These are phyloP conservation scores for Blastobotrys aristatus DNA, from an alignment of 1,139 yeast genomes.

Conservation along the genomic window DNA sequence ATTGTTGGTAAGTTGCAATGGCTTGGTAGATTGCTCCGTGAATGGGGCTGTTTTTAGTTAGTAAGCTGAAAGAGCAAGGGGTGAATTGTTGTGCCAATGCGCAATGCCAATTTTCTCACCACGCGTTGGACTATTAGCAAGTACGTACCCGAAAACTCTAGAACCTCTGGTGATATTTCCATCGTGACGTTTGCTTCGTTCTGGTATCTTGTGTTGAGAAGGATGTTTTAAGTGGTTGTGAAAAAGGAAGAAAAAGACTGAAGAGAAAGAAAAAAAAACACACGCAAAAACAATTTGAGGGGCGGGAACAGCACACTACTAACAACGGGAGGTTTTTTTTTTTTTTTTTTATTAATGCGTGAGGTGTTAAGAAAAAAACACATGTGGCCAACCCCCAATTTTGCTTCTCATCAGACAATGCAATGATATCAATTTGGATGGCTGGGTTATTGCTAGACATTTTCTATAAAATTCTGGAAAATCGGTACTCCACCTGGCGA, in stretches of 20 bases:
- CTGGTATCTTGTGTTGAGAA: too few species aligned
- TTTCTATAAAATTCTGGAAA: too few species aligned
- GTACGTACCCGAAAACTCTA: conserved; percentile 64
- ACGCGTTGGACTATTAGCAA: background rate
- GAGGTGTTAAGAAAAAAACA: too few species aligned
- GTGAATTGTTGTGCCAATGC: background rate
- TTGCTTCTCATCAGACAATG: too few species aligned
- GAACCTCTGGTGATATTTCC: conserved; percentile 56
- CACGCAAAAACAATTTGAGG: background rate
- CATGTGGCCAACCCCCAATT: too few species aligned
- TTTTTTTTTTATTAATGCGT: too few species aligned
- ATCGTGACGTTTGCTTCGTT: conserved; percentile 32
- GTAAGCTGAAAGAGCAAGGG: background rate
- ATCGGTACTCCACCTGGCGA: too few species aligned
- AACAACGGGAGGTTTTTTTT: too few species aligned
- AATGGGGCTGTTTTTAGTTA: conserved; percentile 43
- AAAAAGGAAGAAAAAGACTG: background rate
- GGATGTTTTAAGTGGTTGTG: too few species aligned
- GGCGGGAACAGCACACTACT: background rate
- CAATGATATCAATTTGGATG: too few species aligned
- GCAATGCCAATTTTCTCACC: background rate
- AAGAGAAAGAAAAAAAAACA: background rate
- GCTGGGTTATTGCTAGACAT: too few species aligned
- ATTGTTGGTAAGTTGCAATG: conserved; percentile 63
- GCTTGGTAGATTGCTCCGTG: conserved; percentile 65